phyloP scores from a whole-genome alignment of 2,329 filamentous ascomycete species.

The Cytospora schulzeri region DNA sequence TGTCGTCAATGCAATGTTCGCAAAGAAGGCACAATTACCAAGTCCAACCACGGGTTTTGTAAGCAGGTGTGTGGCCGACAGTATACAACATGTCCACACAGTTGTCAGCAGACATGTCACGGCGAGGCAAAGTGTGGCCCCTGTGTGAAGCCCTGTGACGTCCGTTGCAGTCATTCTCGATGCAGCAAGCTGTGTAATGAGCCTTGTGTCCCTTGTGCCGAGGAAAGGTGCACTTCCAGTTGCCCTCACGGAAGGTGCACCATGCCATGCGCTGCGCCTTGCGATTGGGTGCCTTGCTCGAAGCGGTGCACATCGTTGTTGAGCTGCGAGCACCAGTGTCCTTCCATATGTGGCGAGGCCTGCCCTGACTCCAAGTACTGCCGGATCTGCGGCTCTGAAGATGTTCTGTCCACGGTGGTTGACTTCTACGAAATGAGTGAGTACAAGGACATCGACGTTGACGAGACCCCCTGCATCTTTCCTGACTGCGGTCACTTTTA shows the following conservation, averaged over 20 bases:
- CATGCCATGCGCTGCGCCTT: slow-evolving; percentile 68
- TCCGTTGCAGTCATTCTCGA: slow-evolving; percentile 56
- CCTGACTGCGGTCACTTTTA: slow-evolving; percentile 66
- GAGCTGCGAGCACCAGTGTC: slow-evolving; percentile 63
- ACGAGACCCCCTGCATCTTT: slow-evolving; percentile 64
- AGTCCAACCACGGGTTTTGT: slow-evolving; percentile 51
- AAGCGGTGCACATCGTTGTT: slow-evolving; percentile 57
- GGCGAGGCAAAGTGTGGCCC: slow-evolving; percentile 46
- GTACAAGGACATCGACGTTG: slow-evolving; percentile 60
- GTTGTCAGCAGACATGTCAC: slow-evolving; percentile 57
- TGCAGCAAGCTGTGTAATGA: slow-evolving; percentile 60
- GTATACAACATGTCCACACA: slow-evolving; percentile 59
- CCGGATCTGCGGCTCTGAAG: slow-evolving; percentile 53
- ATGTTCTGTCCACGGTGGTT: slow-evolving; percentile 50
- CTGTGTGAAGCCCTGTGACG: slow-evolving; percentile 55
- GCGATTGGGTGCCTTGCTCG: slow-evolving; percentile 66
- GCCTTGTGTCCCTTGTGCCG: slow-evolving; percentile 63
- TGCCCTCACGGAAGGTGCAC: slow-evolving; percentile 39
- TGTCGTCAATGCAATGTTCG: slow-evolving; percentile 53
- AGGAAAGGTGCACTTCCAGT: slow-evolving; percentile 52
- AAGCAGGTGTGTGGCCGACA: slow-evolving; percentile 50
- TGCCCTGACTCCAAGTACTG: slow-evolving; percentile 59
- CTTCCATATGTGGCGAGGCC: slow-evolving; percentile 64
- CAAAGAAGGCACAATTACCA: slow-evolving; percentile 34
- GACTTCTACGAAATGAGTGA: slow-evolving; percentile 58